Conservation (phyloP, 306 rosid species). For the Begonia loranthoides region DNA sequence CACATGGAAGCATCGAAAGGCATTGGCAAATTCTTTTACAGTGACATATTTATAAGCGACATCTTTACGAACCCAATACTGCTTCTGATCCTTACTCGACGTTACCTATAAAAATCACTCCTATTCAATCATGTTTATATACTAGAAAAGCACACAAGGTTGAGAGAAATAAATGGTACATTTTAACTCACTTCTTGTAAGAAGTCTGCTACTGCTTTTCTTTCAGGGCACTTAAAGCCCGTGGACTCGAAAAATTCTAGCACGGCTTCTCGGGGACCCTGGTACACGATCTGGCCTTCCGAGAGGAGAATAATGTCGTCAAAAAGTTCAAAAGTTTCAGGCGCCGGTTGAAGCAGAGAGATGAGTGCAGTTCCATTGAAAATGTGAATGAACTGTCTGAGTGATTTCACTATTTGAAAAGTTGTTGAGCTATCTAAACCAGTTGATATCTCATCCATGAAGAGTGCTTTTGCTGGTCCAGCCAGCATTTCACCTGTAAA, state of each 20-base stretch:
- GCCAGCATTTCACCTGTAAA: constrained; percentile 32
- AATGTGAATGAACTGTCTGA: constrained; percentile 22
- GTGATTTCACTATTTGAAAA: constrained; percentile 36
- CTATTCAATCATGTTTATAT: constrained; percentile 4
- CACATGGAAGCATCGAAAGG: constrained; percentile 20
- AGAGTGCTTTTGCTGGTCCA: constrained; percentile 31
- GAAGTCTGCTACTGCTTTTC: constrained; percentile 38
- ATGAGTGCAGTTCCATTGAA: constrained; percentile 24
- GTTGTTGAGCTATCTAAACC: constrained; percentile 41
- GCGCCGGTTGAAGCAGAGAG: constrained; percentile 45
- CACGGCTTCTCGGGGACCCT: constrained; percentile 27
- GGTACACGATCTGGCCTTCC: constrained; percentile 31
- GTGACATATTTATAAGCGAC: constrained; percentile 21
- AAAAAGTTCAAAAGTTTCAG: constrained; percentile 33
- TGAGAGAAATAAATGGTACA: background rate
- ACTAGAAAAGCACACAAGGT: background rate
- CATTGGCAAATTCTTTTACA: constrained; percentile 20
- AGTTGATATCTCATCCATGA: constrained; percentile 48
- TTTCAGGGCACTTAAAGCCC: constrained; percentile 34
- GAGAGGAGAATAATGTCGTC: constrained; percentile 34
- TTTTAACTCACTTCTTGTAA: constrained; percentile 27
- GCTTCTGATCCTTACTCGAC: constrained; percentile 36
- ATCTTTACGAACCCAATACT: constrained; percentile 24
- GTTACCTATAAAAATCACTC: constrained; percentile 19
- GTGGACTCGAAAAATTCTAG: constrained; percentile 26